phyloP scores from a whole-genome alignment of 75 land plant species.

The Cunninghamia lanceolata region DNA sequence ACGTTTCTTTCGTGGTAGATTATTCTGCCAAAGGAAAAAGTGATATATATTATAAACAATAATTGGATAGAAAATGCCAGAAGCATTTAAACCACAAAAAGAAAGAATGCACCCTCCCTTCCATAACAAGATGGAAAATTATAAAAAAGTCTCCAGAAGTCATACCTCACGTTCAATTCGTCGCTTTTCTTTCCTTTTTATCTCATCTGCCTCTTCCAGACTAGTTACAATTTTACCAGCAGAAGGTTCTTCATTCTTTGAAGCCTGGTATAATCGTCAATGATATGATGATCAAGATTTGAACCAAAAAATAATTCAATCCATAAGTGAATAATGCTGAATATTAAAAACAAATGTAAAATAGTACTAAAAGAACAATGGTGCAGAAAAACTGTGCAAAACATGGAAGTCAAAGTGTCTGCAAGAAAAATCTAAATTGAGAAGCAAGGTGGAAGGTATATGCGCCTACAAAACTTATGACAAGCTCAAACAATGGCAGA shows the following conservation, averaged over 20 bases:
- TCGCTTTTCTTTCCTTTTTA: constrained; percentile 71
- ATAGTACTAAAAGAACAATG: neutral
- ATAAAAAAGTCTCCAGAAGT: neutral
- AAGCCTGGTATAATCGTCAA: constrained; percentile 21
- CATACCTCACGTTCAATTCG: constrained; percentile 73
- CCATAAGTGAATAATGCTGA: neutral
- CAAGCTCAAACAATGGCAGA: neutral
- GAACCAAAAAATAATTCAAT: constrained; percentile 3
- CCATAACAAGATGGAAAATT: neutral
- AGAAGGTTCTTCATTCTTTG: constrained; percentile 19
- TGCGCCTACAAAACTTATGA: neutral
- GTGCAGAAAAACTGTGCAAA: neutral
- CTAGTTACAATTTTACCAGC: constrained; percentile 43
- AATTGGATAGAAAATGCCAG: neutral
- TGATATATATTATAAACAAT: neutral
- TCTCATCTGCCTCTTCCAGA: constrained; percentile 75
- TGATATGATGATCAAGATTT: neutral
- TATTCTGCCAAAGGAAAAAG: constrained; percentile 58
- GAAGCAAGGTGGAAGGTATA: neutral
- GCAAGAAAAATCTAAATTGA: neutral
- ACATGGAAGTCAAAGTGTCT: neutral
- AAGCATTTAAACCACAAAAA: neutral
- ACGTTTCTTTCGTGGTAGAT: constrained; percentile 84
- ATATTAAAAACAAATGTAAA: neutral
- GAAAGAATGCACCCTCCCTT: neutral